phyloP scores from a whole-genome alignment of 2,329 filamentous ascomycete species.

The Camillea tinctor region DNA sequence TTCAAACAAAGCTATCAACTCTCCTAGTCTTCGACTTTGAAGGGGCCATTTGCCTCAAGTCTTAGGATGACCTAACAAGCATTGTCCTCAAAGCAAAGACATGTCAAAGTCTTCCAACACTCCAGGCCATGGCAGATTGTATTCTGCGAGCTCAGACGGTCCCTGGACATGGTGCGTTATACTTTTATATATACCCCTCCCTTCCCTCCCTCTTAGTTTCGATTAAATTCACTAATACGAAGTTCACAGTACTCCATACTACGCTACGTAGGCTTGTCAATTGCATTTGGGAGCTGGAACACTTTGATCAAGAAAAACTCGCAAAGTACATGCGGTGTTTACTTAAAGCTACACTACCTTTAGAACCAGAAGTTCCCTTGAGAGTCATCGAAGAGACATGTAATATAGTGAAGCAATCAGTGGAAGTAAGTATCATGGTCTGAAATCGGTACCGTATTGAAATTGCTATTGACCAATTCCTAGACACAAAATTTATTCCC shows the following conservation, averaged over 20 bases:
- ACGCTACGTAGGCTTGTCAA: constrained; percentile 69
- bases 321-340: constrained; percentile 78
- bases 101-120: constrained; percentile 46
- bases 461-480: background rate
- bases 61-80: constrained; percentile 63
- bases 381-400: constrained; percentile 64
- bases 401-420: constrained; percentile 49
- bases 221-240: background rate
- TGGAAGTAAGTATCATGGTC: constrained; percentile 39
- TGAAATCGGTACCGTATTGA: background rate
- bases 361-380: constrained; percentile 55
- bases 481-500: constrained; percentile 56
- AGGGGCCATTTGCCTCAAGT: constrained; percentile 62
- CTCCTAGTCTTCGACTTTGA: constrained; percentile 80
- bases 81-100: constrained; percentile 55
- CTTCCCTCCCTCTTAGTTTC: background rate
- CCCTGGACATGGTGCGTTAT: constrained; percentile 46
- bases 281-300: constrained; percentile 57
- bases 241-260: constrained; percentile 45
- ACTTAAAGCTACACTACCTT: constrained; percentile 64
- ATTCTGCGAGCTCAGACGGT: constrained; percentile 52
- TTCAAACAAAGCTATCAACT: constrained; percentile 61
- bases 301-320: constrained; percentile 58
- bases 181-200: constrained; percentile 4
- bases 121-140: constrained; percentile 66